Evolutionary conservation across 202 grass and related monocot genomes (phyloP), one percentile per base, ranked within the genome.

Genomic region (Musa balbisiana): DNA sequence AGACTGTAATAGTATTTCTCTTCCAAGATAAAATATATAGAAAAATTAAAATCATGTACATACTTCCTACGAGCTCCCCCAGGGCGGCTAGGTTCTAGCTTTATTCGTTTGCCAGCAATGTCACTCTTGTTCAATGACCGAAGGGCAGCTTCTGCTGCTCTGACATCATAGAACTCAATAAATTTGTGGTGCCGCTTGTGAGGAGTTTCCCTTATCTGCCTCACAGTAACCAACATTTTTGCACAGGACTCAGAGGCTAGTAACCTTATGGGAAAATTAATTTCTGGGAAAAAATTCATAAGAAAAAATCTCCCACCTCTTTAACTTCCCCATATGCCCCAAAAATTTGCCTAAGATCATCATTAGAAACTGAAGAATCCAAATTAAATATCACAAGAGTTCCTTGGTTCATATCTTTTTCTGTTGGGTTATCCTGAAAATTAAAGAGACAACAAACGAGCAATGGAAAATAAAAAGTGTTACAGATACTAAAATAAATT

Each of bases 381-480:
- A 99, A 74, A 87, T 99, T 99, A 83, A 95, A 99, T 83, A 99
- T 92, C 25, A 99, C 96, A 53, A 99, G 89, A 49, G 96, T 99
- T 82, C 96, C 96, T 85, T 99, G 96, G 80, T 99, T 99, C 85
- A 99, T 80, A 88, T 99, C 96, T 94, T 99, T 99, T 65, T 99
- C 96, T 0, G 96, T 92, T 79, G 96, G 96, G 60, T 99, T 99
- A 55, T 95, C 91, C 96, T 99, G 73, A 55, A 76, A 77, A 71
- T 78, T 71, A 53, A 51, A 20, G 66, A 27, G 24, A 64, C 13
- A 67, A 59, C 14, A 51, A 51, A 77, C 2, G 6, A 29, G 25
- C 29, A 50, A 19, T 13, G 43, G 64, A 26, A 21, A 3, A 49
- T 26, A 79, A 15, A 50, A 51, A 51, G 12, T 33, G 23, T 64